Evolutionary conservation across 2,329 filamentous ascomycete genomes (phyloP), one percentile per base, ranked within the genome.

Genomic region (Aspergillus melleus): DNA sequence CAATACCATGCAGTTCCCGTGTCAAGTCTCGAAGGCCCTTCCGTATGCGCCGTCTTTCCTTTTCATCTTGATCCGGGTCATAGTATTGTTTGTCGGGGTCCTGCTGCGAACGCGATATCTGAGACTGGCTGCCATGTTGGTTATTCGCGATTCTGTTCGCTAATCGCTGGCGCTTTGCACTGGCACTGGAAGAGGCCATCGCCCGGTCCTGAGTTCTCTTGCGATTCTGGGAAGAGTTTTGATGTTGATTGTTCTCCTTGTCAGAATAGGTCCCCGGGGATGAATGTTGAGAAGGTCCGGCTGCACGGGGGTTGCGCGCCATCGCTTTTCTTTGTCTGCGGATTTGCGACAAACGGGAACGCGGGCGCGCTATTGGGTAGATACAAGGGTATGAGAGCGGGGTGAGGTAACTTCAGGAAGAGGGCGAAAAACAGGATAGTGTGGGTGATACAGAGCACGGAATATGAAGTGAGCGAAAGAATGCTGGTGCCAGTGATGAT

Each of bases 61-160:
- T 85, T 12, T 89, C 81, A 58, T 91, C 83, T 72, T 97, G 94
- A 61, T 96, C 88, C 0, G 92, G 93, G 70, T 97, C 90, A 74
- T 93, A 96, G 64, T 77, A 85, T 57, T 77, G 67, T 5, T 81
- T 79, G 20, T 84, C 81, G 29, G 67, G 66, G 58, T 73, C 66
- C 16, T 62, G 66, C 59, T 71, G 70, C 53, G 72, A 68, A 20
- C 61, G 60, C 55, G 72, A 60, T 59, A 68, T 60, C 63, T 70
- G 70, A 24, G 66, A 69, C 57, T 72, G 68, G 61, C 60, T 65
- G 46, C 55, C 52, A 54, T 30, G 46, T 19, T 67, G 72, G 16
- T 61, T 54, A 59, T 73, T 73, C 6, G 63, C 62, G 30, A 66
- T 26, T 57, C 70, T 76, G 39, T 77, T 71, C 49, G 70, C 74